Evolutionary conservation across 2,329 filamentous ascomycete species (phyloP).

Genomic region (Penicillium vulpinum): DNA sequence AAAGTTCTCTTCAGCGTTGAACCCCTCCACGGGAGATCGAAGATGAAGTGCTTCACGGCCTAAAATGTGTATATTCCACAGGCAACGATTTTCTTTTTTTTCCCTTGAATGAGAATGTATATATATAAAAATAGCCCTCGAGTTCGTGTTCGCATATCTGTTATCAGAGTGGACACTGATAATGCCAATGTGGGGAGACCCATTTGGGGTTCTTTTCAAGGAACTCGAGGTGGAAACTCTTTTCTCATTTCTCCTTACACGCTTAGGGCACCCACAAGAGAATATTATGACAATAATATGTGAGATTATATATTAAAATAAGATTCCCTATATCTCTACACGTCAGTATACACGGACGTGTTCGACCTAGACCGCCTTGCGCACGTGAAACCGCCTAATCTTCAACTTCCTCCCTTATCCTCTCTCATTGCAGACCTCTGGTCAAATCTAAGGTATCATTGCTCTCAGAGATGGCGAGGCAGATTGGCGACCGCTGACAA

Average conservation of each 20-base stretch:
- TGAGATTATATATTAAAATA: background rate
- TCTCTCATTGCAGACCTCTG: background rate
- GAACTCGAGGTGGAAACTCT: conserved; percentile 3
- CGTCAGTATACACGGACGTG: conserved; percentile 1
- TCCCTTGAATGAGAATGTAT: background rate
- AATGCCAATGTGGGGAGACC: conserved; percentile 16
- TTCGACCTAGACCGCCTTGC: conserved; percentile 25
- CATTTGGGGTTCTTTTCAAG: conserved; percentile 10
- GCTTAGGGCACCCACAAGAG: conserved; percentile 8
- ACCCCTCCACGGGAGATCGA: conserved; percentile 7
- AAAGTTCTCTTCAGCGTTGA: background rate
- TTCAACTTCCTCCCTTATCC: conserved; percentile 5
- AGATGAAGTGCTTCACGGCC: background rate
- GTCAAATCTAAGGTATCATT: conserved; percentile 6
- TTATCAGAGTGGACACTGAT: conserved; percentile 20
- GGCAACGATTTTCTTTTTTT: conserved; percentile 4
- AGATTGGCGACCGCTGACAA: conserved; percentile 8
- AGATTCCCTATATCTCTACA: background rate
- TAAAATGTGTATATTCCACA: background rate
- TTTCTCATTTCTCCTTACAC: background rate
- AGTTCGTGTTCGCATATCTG: conserved; percentile 13
- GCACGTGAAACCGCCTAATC: conserved; percentile 25
- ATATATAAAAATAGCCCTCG: conserved; percentile 9
- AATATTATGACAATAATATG: background rate
- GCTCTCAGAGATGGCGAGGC: background rate